Evolutionary conservation across 2,329 filamentous ascomycete species (phyloP).

Genomic region (Claviceps sp.): DNA sequence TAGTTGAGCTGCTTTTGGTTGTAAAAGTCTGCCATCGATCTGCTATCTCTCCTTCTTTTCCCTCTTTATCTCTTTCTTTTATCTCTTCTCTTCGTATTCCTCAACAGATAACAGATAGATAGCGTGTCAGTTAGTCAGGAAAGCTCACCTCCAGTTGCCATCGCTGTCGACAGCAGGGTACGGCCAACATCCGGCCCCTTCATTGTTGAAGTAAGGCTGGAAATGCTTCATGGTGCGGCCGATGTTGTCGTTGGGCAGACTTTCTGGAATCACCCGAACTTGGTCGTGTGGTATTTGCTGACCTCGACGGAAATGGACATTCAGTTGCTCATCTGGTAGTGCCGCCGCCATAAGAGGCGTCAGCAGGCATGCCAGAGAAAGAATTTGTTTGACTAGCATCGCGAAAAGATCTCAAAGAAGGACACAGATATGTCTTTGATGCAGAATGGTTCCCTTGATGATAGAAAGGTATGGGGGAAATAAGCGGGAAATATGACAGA

Average conservation of each 20-base stretch:
- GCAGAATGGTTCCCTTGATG: not conserved
- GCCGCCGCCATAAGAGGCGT: not conserved
- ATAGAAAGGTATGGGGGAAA: no score
- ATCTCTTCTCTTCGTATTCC: not conserved
- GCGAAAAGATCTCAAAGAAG: not conserved
- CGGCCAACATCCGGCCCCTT: not conserved
- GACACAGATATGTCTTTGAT: not conserved
- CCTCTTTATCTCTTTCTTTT: not conserved
- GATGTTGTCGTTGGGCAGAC: not conserved
- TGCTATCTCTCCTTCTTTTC: not conserved
- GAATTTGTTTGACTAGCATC: not conserved
- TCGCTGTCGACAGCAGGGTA: not conserved
- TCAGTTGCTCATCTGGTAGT: not conserved
- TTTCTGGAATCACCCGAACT: not conserved
- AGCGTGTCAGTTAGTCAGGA: not conserved
- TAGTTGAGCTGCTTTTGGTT: not conserved
- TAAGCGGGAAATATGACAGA: fast-evolving
- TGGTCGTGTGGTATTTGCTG: not conserved
- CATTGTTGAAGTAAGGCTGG: not conserved
- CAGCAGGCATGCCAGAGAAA: not conserved
- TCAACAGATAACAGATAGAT: not conserved
- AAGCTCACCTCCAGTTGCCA: not conserved
- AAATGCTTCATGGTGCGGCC: not conserved
- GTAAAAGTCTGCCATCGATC: not conserved
- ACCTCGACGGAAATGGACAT: not conserved